phyloP scores from a whole-genome alignment of 2,329 filamentous ascomycete species.

The Aspergillus sp. region DNA sequence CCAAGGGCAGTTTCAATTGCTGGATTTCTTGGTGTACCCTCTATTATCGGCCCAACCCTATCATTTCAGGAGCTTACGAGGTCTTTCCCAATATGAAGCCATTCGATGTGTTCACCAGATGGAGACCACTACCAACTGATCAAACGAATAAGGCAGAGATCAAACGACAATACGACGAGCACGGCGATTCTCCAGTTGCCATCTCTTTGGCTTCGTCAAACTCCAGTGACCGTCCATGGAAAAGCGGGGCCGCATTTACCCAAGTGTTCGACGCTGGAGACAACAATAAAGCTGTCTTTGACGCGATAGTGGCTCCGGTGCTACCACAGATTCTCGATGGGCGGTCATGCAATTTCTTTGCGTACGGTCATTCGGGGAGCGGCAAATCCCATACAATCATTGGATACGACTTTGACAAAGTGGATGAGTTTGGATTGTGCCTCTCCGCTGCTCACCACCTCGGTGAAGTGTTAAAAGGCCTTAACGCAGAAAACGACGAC shows the following conservation, averaged over 20 bases:
- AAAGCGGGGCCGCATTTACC: conserved; percentile 23
- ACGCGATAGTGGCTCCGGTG: conserved; percentile 31
- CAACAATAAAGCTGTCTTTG: conserved; percentile 29
- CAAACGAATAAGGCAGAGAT: neutral
- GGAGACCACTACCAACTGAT: neutral
- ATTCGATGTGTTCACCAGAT: neutral
- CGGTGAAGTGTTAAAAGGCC: conserved; percentile 20
- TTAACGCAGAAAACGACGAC: conserved; percentile 21
- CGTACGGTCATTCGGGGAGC: conserved; percentile 45
- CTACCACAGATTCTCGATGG: conserved; percentile 35
- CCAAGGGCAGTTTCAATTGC: too few relatives aligned
- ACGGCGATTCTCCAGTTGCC: neutral
- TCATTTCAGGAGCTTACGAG: too few relatives aligned
- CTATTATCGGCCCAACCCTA: too few relatives aligned
- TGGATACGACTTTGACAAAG: conserved; percentile 41
- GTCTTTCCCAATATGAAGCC: neutral
- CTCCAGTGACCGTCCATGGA: conserved; percentile 20
- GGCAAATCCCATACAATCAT: conserved; percentile 46
- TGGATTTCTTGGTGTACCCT: too few relatives aligned
- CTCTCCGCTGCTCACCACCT: conserved; percentile 35
- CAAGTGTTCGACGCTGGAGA: conserved; percentile 20
- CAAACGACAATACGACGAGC: neutral
- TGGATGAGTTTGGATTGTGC: conserved; percentile 37
- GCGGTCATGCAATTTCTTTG: conserved; percentile 43
- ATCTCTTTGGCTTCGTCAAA: neutral